These are phyloP conservation scores for Flaveria bidentis DNA, from an alignment of 129 eudicot species.

Conservation along the genomic window DNA sequence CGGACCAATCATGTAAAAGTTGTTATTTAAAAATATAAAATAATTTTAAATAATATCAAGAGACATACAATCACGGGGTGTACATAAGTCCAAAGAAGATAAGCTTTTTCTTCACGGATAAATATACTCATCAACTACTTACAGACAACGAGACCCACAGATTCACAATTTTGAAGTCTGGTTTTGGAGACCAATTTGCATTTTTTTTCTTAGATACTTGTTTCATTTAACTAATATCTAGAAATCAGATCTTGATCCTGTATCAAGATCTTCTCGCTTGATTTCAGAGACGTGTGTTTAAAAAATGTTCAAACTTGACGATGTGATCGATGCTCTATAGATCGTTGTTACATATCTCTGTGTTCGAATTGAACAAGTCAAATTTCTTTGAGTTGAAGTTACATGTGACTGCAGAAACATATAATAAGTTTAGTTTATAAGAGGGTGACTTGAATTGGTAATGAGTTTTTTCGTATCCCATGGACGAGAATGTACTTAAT, in stretches of 20 bases:
- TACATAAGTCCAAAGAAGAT: slow-evolving; percentile 23
- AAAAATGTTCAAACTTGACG: neutral
- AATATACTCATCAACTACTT: slow-evolving; percentile 18
- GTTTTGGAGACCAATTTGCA: slow-evolving; percentile 16
- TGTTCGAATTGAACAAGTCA: neutral
- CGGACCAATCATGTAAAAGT: slow-evolving; percentile 23
- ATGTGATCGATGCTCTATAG: neutral
- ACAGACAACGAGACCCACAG: slow-evolving; percentile 35
- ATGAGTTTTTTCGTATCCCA: neutral
- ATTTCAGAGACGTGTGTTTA: neutral
- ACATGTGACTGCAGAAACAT: neutral
- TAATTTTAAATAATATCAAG: neutral
- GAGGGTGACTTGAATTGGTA: neutral
- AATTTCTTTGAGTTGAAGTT: neutral
- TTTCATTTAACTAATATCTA: neutral
- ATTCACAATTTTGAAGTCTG: slow-evolving; percentile 16
- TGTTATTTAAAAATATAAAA: slow-evolving; percentile 1
- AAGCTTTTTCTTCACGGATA: slow-evolving; percentile 31
- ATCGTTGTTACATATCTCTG: neutral
- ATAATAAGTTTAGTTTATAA: neutral
- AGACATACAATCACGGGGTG: slow-evolving; percentile 31
- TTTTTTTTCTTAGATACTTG: neutral
- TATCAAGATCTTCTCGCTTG: neutral
- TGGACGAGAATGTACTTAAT: neutral
- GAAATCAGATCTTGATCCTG: neutral